Percentiles rank a stretch among this genome's conserved stretches.
Evolutionary conservation across 176 grass and related monocot genomes (phyloP).

Genomic region (Coix lacrymajobi): DNA sequence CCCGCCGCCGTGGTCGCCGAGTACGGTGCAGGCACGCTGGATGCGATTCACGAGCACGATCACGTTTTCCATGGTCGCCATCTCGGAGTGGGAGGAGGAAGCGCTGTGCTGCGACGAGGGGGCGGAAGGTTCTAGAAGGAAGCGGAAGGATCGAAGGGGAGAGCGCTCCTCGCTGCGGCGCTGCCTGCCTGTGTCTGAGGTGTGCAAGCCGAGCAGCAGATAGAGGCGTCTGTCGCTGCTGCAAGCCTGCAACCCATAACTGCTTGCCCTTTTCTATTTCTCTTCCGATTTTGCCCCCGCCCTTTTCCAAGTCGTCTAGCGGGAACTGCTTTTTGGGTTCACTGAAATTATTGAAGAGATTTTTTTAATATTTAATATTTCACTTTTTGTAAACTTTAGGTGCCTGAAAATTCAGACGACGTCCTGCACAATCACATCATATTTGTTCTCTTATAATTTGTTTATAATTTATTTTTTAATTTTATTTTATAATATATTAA

Average conservation of each 20-base stretch:
- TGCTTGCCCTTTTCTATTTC: neutral
- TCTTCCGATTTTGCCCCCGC: slow-evolving; percentile 28
- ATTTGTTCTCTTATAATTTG: too few species aligned
- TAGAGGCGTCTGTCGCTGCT: neutral
- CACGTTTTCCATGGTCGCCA: slow-evolving; percentile 87
- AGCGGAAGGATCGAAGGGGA: neutral
- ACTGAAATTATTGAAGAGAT: neutral
- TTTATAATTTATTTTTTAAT: too few species aligned
- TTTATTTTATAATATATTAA: too few species aligned
- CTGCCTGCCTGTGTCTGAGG: neutral
- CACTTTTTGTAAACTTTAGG: too few species aligned
- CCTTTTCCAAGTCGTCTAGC: neutral
- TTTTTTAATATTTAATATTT: too few species aligned
- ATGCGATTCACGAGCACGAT: slow-evolving; percentile 91
- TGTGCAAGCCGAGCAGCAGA: slow-evolving; percentile 14
- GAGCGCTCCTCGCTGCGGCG: neutral
- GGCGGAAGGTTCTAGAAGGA: slow-evolving; percentile 33
- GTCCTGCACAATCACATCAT: too few species aligned
- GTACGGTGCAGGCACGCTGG: slow-evolving; percentile 92
- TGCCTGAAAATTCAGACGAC: too few species aligned
- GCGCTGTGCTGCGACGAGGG: neutral
- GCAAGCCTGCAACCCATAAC: neutral
- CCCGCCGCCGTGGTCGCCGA: slow-evolving; percentile 78
- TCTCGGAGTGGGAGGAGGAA: neutral
- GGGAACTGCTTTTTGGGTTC: neutral